Evolutionary conservation across 2,329 filamentous ascomycete species (phyloP), one percentile per base, ranked within the genome.

Genomic region (Proliferodiscus dingleyae): DNA sequence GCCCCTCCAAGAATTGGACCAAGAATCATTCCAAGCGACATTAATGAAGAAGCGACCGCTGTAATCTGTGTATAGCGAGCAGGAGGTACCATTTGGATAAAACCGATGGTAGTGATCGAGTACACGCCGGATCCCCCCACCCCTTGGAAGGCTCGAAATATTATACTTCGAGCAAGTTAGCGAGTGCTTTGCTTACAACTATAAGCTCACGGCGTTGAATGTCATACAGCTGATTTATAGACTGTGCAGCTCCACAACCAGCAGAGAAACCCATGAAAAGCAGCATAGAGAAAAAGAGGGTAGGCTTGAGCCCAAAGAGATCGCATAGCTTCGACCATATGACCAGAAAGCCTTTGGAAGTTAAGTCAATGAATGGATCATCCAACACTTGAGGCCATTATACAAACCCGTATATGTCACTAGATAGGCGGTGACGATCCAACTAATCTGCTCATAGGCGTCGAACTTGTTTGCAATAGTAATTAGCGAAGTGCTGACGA

Each of bases 1-100:
- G 7, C 3, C 3, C 42, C 42, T 2, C 42, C 42, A n/a, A 44
- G 10, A 7, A 44, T 16, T 11, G 42, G 42, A 6, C 41, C 41
- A 5, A n/a, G 37, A 4, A 37, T 8, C 7, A 33, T 23, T 4
- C 18, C 42, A 15, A 44, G 24, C 30, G 42, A 7, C n/a, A 18
- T 15, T n/a, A 18, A 32, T 11, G 22, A 15, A 30, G 26, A 13
- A 13, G 21, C 21, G 5, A 41, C 21, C 7, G 26, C 39, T 21
- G 18, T 13, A 16, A 24, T 24, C 4, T 32, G 22, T 10, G 37
- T 19, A 13, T 24, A 38, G 13, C 26, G 23, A 10, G 4, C 15
- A 9, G 23, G 23, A 5, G 37, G 37, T 15, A 38, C 37, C 37
- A 38, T 38, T 18, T 38, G 19, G 15, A 24, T 24, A n/a, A 6